Percentiles rank a stretch among this genome's conserved stretches.
Evolutionary conservation across 2,329 filamentous ascomycete genomes (phyloP).

Genomic region (Ophiostoma pallidulum): DNA sequence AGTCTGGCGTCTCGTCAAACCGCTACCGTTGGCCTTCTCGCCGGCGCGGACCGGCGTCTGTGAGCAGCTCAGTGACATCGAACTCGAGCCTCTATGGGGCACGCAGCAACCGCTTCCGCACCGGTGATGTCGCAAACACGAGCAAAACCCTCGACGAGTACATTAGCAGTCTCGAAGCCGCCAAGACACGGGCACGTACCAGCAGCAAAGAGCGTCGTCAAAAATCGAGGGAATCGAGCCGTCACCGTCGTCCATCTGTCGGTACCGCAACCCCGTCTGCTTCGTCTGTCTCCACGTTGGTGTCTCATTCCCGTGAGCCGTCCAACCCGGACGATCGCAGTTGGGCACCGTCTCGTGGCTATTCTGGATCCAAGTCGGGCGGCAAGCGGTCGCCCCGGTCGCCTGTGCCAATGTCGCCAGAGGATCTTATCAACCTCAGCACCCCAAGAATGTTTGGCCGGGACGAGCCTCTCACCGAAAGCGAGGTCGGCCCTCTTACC

Average conservation of each 20-base stretch:
- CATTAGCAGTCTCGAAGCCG: constrained; percentile 75
- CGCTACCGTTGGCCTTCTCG: constrained; percentile 47
- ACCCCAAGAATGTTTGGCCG: constrained; percentile 30
- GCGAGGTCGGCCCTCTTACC: constrained; percentile 16
- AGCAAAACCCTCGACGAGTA: constrained; percentile 69
- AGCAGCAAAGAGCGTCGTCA: constrained; percentile 39
- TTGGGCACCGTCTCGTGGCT: constrained; percentile 55
- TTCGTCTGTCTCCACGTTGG: constrained; percentile 27
- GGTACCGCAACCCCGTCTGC: constrained; percentile 9
- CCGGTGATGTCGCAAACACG: constrained; percentile 41
- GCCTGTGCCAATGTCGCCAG: constrained; percentile 87
- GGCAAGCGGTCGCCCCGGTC: constrained; percentile 80
- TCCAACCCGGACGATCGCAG: constrained; percentile 57
- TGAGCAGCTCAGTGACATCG: constrained; percentile 49
- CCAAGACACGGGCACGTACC: constrained; percentile 51
- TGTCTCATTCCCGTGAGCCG: constrained; percentile 42
- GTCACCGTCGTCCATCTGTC: constrained; percentile 16
- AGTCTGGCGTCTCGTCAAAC: constrained; percentile 42
- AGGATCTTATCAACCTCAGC: constrained; percentile 61
- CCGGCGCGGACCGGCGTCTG: constrained; percentile 45
- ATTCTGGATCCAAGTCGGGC: constrained; percentile 49
- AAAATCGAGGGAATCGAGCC: constrained; percentile 37
- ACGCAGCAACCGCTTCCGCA: constrained; percentile 31
- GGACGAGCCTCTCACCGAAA: constrained; percentile 17
- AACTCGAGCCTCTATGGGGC: constrained; percentile 37